Conservation (phyloP, 305 asterid species). For the Fraxinus baroniana region DNA sequence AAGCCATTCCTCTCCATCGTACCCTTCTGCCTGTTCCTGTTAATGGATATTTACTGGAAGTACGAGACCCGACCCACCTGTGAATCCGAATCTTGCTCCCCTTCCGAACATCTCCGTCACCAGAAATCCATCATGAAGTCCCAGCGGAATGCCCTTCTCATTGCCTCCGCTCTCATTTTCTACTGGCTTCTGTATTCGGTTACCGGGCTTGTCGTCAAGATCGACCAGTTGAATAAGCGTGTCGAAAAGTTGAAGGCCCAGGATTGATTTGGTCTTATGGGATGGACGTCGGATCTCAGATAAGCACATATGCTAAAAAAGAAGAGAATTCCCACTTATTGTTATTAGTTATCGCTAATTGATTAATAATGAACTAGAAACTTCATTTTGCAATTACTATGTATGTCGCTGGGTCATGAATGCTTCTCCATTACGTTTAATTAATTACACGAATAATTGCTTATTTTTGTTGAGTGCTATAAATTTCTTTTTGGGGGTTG, state of each 20-base stretch:
- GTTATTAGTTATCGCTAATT: constrained; percentile 18
- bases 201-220: constrained; percentile 69
- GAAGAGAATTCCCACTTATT: not conserved
- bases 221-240: constrained; percentile 69
- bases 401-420: constrained; percentile 11
- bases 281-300: not conserved
- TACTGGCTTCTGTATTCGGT: constrained; percentile 87
- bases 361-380: not conserved
- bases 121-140: constrained; percentile 91
- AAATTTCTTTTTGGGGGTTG: not conserved
- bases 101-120: constrained; percentile 83
- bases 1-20: constrained; percentile 77
- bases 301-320: not conserved
- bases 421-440: constrained; percentile 17
- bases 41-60: constrained; percentile 94
- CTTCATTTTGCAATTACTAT: not conserved
- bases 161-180: constrained; percentile 72
- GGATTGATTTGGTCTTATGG: constrained; percentile 37
- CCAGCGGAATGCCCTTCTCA: constrained; percentile 79
- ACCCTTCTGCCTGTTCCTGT: constrained; percentile 82
- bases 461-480: not conserved
- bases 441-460: constrained; percentile 15
- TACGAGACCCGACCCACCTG: constrained; percentile 83
- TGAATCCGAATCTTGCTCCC: constrained; percentile 70
- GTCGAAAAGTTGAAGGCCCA: constrained; percentile 70